Conservation (phyloP, 2,329 filamentous ascomycete genomes). For the Lecanosticta acicola region DNA sequence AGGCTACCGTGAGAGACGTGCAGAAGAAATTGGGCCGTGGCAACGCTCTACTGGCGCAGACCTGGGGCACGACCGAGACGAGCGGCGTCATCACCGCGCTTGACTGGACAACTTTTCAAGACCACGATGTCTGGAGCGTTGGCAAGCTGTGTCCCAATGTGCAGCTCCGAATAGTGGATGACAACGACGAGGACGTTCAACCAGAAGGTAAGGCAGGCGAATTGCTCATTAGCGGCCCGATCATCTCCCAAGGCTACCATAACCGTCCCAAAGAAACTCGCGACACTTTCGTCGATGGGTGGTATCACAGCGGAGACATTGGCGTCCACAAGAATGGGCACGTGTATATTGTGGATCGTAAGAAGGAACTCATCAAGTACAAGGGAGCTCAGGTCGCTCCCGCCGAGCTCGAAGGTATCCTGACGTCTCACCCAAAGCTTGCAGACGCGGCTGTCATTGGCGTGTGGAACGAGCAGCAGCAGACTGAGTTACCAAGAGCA, state of each 20-base stretch:
- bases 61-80: constrained; percentile 57
- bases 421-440: constrained; percentile 67
- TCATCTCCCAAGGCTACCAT: constrained; percentile 9
- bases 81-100: constrained; percentile 41
- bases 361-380: constrained; percentile 53
- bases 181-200: constrained; percentile 5
- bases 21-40: constrained; percentile 10
- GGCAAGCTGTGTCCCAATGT: not conserved
- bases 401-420: constrained; percentile 73
- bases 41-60: constrained; percentile 36
- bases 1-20: constrained; percentile 9
- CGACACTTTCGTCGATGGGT: constrained; percentile 41
- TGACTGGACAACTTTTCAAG: constrained; percentile 7
- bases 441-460: constrained; percentile 73
- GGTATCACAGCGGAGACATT: constrained; percentile 57
- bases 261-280: constrained; percentile 3
- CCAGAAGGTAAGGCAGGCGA: constrained; percentile 4
- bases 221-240: constrained; percentile 5
- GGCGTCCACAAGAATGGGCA: constrained; percentile 71
- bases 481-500: constrained; percentile 60
- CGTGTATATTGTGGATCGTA: constrained; percentile 76
- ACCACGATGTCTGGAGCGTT: constrained; percentile 1
- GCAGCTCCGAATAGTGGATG: constrained; percentile 4
- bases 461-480: constrained; percentile 50
- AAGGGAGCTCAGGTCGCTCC: constrained; percentile 77